Conservation (phyloP, 2,329 filamentous ascomycete genomes). For the Capronia americana region DNA sequence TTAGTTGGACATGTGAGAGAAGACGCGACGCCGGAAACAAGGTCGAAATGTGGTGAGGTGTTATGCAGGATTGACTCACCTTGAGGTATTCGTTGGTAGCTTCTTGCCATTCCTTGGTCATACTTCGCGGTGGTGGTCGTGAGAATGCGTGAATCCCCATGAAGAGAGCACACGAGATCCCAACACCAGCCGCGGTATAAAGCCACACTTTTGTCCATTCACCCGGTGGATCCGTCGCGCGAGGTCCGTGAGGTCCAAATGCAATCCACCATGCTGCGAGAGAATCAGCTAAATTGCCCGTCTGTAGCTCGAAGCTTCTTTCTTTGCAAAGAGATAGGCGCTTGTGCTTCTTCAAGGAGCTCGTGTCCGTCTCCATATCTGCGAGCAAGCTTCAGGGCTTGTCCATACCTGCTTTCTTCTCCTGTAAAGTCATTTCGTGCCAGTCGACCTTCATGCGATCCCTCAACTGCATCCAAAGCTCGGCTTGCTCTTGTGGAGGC, state of each 20-base stretch:
- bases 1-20: slow-evolving; percentile 22
- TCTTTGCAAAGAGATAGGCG: not conserved
- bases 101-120: slow-evolving; percentile 98
- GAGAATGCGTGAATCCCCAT: slow-evolving; percentile 73
- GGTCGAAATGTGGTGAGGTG: not conserved
- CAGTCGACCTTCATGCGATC: slow-evolving; percentile 99
- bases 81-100: slow-evolving; percentile 91
- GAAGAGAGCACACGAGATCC: slow-evolving; percentile 74
- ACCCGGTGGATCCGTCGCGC: slow-evolving; percentile 79
- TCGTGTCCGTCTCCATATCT: not conserved
- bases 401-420: slow-evolving; percentile 98
- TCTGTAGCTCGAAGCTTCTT: slow-evolving; percentile 13
- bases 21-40: not conserved
- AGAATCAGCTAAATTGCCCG: slow-evolving; percentile 38
- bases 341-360: slow-evolving; percentile 11
- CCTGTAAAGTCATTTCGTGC: slow-evolving; percentile 90
- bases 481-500: slow-evolving; percentile 98
- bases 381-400: not conserved
- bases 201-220: slow-evolving; percentile 80
- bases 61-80: slow-evolving; percentile 57
- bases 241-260: slow-evolving; percentile 94
- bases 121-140: slow-evolving; percentile 76
- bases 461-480: slow-evolving; percentile 97
- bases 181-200: slow-evolving; percentile 73
- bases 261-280: slow-evolving; percentile 93